Evolutionary conservation across 2,329 filamentous ascomycete species (phyloP).

Genomic region (Dendryphion nanum): DNA sequence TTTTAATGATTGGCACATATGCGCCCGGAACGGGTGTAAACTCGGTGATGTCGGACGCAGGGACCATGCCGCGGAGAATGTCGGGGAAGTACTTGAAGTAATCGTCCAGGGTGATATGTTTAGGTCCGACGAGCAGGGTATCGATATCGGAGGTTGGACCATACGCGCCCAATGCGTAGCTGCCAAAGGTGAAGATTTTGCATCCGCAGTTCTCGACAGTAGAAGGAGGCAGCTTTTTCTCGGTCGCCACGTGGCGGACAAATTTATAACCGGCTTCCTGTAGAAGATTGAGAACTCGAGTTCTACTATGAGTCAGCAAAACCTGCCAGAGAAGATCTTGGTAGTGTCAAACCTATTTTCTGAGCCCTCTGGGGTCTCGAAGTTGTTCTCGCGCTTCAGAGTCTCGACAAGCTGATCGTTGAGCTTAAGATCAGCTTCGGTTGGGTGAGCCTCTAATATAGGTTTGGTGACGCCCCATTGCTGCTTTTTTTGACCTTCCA

Average conservation of each 20-base stretch:
- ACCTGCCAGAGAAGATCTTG: background rate
- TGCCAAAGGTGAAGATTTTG: constrained; percentile 94
- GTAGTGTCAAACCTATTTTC: constrained; percentile 64
- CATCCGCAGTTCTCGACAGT: constrained; percentile 82
- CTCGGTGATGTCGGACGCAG: constrained; percentile 77
- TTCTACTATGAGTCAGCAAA: constrained; percentile 47
- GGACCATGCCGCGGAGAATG: constrained; percentile 72
- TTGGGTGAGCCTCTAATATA: constrained; percentile 75
- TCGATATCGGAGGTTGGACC: constrained; percentile 95
- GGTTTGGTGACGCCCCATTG: constrained; percentile 77
- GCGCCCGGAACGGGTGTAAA: constrained; percentile 84
- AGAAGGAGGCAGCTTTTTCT: constrained; percentile 71
- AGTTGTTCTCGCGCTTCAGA: constrained; percentile 85
- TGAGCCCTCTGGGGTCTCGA: constrained; percentile 80
- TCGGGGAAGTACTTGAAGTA: constrained; percentile 90
- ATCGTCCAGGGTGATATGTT: constrained; percentile 82
- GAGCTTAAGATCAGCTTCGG: constrained; percentile 69
- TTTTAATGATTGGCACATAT: constrained; percentile 96
- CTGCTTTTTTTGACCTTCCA: constrained; percentile 32
- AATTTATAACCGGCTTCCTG: constrained; percentile 83
- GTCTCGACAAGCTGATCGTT: constrained; percentile 81
- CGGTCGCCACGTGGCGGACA: constrained; percentile 74
- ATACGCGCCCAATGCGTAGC: constrained; percentile 90
- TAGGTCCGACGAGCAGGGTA: constrained; percentile 87
- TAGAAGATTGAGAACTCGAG: constrained; percentile 71